These are phyloP conservation scores for Rhizopus sp. DNA, from an alignment of 371 early-diverging fungal genomes.

Conservation along the genomic window DNA sequence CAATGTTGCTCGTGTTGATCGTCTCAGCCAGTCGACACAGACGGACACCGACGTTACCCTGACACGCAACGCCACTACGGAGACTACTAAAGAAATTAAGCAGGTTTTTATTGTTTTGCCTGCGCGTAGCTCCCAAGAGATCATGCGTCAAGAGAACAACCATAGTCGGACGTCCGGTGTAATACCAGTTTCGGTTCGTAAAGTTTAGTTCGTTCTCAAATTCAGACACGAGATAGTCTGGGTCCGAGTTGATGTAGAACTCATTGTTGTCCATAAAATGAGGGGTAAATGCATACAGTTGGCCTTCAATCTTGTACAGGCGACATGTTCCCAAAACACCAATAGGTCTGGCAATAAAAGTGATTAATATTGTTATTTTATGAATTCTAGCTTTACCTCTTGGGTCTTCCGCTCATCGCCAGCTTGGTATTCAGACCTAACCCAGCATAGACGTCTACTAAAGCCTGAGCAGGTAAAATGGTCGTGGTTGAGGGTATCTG, in stretches of 20 bases:
- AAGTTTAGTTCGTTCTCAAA: conserved; percentile 81
- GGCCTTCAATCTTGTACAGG: conserved; percentile 80
- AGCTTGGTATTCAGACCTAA: conserved; percentile 79
- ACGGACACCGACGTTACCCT: conserved; percentile 67
- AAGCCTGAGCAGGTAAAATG: conserved; percentile 69
- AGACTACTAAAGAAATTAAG: conserved; percentile 83
- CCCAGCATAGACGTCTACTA: conserved; percentile 75
- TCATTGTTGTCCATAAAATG: conserved; percentile 88
- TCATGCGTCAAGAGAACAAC: conserved; percentile 68
- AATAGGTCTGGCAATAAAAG: conserved; percentile 38
- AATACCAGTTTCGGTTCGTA: conserved; percentile 77
- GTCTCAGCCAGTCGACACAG: conserved; percentile 77
- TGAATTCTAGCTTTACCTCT: conserved; percentile 42
- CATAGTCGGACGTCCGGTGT: conserved; percentile 85
- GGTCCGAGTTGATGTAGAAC: conserved; percentile 83
- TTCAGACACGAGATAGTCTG: conserved; percentile 73
- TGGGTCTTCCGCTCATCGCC: conserved; percentile 77
- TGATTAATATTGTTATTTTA: not conserved
- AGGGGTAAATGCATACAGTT: conserved; percentile 87
- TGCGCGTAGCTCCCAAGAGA: conserved; percentile 15
- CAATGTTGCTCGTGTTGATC: conserved; percentile 76
- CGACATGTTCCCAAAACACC: conserved; percentile 81
- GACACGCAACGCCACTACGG: conserved; percentile 63
- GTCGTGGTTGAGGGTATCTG: conserved; percentile 69
- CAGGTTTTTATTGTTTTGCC: conserved; percentile 52